Evolutionary conservation across 371 early-diverging fungal genomes (phyloP).

Genomic region (Mucor ambiguus): DNA sequence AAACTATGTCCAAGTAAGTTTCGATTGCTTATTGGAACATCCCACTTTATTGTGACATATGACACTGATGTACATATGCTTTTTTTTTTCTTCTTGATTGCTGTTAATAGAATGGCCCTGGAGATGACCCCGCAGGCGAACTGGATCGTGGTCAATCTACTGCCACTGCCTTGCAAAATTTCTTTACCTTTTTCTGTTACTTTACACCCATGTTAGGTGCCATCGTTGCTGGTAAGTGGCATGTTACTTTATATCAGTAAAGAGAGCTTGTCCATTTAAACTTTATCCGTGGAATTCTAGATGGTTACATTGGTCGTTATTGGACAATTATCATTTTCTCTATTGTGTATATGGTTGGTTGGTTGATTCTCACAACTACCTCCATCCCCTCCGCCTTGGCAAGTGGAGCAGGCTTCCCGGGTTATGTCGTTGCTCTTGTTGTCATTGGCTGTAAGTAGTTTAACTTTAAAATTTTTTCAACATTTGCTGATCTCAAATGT

Average conservation of each 20-base stretch:
- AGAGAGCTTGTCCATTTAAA: background rate
- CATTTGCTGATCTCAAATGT: background rate
- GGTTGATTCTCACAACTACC: constrained; percentile 70
- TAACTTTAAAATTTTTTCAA: background rate
- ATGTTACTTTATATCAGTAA: background rate
- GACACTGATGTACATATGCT: background rate
- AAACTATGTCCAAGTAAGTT: constrained; percentile 53
- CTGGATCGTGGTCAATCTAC: constrained; percentile 47
- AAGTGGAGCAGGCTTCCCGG: constrained; percentile 57
- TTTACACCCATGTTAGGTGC: constrained; percentile 80
- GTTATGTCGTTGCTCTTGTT: constrained; percentile 62
- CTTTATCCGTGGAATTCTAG: background rate
- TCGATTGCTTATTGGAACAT: background rate
- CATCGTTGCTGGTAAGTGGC: constrained; percentile 70
- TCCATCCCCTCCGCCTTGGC: constrained; percentile 52
- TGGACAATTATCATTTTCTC: constrained; percentile 74
- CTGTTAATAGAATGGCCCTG: constrained; percentile 17
- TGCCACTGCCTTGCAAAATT: constrained; percentile 70
- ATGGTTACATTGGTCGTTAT: constrained; percentile 72
- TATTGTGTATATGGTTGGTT: constrained; percentile 58
- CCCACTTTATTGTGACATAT: background rate
- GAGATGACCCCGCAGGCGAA: constrained; percentile 30
- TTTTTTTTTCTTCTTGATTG: background rate
- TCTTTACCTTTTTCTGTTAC: constrained; percentile 79
- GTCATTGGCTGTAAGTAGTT: constrained; percentile 40